Evolutionary conservation across 1,139 yeast species (phyloP).

Genomic region (Maudiozyma humilis): DNA sequence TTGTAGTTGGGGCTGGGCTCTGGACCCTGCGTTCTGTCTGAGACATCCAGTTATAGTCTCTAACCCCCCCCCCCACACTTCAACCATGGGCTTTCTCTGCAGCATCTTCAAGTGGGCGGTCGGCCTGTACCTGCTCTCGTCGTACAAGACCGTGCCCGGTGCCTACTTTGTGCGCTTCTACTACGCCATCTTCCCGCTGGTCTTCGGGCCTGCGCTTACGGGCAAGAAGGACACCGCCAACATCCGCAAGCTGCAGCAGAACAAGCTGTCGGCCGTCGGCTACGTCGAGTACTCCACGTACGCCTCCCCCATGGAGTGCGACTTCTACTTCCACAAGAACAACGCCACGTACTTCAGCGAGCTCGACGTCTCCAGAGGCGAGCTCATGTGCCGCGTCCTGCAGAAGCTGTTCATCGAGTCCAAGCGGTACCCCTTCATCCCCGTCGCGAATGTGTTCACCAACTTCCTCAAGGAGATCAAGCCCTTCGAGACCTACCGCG

Average conservation of each 20-base stretch:
- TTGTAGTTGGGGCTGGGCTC: no score
- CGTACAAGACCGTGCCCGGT: slow-evolving; percentile 60
- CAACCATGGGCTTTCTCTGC: slow-evolving; percentile 5
- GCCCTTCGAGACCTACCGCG: slow-evolving; percentile 51
- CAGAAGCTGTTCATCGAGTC: slow-evolving; percentile 43
- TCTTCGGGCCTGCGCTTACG: slow-evolving; percentile 34
- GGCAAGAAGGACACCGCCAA: slow-evolving; percentile 19
- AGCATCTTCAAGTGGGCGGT: slow-evolving; percentile 10
- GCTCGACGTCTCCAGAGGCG: slow-evolving; percentile 69
- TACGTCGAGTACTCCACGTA: slow-evolving; percentile 43
- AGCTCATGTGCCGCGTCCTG: slow-evolving; percentile 49
- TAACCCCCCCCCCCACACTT: not conserved
- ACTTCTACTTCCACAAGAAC: slow-evolving; percentile 77
- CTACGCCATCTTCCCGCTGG: slow-evolving; percentile 35
- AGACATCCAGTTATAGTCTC: no score
- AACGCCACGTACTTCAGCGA: slow-evolving; percentile 84
- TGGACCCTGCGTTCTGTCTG: no score
- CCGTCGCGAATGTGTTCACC: slow-evolving; percentile 67
- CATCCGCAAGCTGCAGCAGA: slow-evolving; percentile 17
- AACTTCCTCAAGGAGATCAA: slow-evolving; percentile 65
- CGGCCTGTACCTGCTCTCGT: slow-evolving; percentile 18
- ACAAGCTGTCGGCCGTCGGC: slow-evolving; percentile 34
- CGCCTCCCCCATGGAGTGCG: slow-evolving; percentile 74
- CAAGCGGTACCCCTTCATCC: slow-evolving; percentile 55
- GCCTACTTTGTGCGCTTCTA: slow-evolving; percentile 62